Evolutionary conservation across 2,329 filamentous ascomycete species (phyloP).

Genomic region (Aspergillus brasiliensis): DNA sequence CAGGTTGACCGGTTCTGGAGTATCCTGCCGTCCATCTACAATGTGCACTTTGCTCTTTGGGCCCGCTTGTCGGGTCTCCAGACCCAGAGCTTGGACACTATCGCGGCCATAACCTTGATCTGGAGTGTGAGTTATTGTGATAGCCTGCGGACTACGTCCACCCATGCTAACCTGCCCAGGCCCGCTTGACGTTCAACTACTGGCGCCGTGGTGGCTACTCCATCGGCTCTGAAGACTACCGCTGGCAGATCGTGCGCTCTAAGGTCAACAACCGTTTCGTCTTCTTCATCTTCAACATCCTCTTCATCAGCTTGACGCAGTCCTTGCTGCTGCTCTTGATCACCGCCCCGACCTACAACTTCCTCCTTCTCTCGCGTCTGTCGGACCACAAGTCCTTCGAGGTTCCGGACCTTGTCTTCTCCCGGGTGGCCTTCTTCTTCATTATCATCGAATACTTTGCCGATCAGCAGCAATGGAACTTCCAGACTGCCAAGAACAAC

Average conservation of each 20-base stretch:
- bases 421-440: constrained; percentile 57
- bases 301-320: constrained; percentile 86
- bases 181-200: constrained; percentile 91
- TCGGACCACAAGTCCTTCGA: constrained; percentile 57
- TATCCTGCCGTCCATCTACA: constrained; percentile 82
- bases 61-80: constrained; percentile 72
- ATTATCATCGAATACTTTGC: constrained; percentile 74
- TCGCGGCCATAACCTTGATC: constrained; percentile 68
- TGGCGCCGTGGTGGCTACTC: constrained; percentile 92
- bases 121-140: constrained; percentile 70
- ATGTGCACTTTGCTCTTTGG: constrained; percentile 82
- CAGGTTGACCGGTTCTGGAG: constrained; percentile 95
- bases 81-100: constrained; percentile 70
- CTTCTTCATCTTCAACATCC: constrained; percentile 83
- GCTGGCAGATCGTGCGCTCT: constrained; percentile 77
- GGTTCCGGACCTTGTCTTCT: constrained; percentile 61
- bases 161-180: constrained; percentile 47
- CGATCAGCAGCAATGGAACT: constrained; percentile 92
- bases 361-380: constrained; percentile 71
- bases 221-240: constrained; percentile 89
- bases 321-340: constrained; percentile 78
- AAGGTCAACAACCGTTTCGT: constrained; percentile 69
- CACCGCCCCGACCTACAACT: constrained; percentile 78
- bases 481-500: constrained; percentile 75
- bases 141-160: neutral